Percentiles rank a stretch among this genome's conserved stretches.
These are phyloP conservation scores for Aureobasidium melanogenum DNA, from an alignment of 2,329 filamentous ascomycete genomes.

Conservation along the genomic window DNA sequence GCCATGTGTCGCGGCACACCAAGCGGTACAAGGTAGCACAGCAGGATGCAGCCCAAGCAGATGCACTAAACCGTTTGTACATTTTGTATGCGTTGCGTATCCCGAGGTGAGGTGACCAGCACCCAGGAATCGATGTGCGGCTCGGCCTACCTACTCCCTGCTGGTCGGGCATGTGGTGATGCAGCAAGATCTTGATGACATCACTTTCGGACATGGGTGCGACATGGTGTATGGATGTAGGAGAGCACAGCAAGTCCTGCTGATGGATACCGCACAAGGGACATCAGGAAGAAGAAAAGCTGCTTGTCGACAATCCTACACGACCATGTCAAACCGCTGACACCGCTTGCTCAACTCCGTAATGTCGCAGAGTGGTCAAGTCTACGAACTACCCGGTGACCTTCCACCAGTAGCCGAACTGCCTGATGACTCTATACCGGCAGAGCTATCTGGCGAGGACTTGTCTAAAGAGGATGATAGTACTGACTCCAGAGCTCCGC, in stretches of 20 bases:
- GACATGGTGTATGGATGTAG: background rate
- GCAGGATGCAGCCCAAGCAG: slow-evolving; percentile 1
- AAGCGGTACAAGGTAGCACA: background rate
- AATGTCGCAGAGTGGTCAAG: background rate
- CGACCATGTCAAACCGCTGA: background rate
- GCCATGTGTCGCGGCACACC: slow-evolving; percentile 3
- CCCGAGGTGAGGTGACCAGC: background rate
- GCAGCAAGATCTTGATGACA: background rate
- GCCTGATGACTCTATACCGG: background rate
- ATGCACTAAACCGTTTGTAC: background rate
- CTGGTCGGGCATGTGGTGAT: background rate
- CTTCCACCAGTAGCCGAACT: background rate
- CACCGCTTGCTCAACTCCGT: background rate
- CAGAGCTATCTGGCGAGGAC: background rate
- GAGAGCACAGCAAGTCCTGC: background rate
- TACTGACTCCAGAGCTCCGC: background rate
- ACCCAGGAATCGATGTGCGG: background rate
- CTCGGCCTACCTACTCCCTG: slow-evolving; percentile 3
- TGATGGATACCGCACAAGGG: background rate
- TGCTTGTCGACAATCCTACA: background rate
- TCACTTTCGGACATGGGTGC: slow-evolving; percentile 7
- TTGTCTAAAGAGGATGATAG: background rate
- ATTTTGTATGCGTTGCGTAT: background rate
- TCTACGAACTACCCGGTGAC: slow-evolving; percentile 2
- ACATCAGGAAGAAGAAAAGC: background rate